Evolutionary conservation across 192 early-diverging fungal species (phyloP), one percentile per base, ranked within the genome.

Genomic region (Dimargaris xerosporica): DNA sequence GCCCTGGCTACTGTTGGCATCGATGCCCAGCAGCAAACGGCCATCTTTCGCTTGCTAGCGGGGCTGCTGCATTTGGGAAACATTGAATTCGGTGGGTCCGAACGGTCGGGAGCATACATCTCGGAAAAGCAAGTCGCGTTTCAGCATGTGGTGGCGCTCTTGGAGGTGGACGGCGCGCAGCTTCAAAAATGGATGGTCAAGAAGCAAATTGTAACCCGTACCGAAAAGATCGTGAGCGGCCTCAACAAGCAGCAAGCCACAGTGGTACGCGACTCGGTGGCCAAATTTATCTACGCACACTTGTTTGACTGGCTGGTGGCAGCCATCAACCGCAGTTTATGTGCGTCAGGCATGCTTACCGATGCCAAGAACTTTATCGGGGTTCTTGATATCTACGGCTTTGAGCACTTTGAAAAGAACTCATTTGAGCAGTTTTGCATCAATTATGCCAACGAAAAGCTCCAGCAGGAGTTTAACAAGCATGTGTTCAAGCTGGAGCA

Each of bases 401-500:
- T 99, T 71, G 96, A 99, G 72, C 93, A 97, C 68, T 99, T 99
- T 72, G 88, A 91, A 75, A 96, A 93, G 77, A 99, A 99, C 78
- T 96, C 93, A 25, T 99, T 99, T 65, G 96, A 99, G 77, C 96
- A 99, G 79, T 97, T 97, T 73, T 99, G 96, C 80, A 96, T 99
- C 65, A 89, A 91, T 68, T 91, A 89, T 67, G 87, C 93, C 65
- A 95, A 95, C 73, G 96, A 99, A 73, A 99, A 99, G 74, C 76
- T 99, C 61, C 96, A 99, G 73, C 94, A 97, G 75, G 88, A 96
- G 73, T 99, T 99, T 72, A 99, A 94, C 75, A 86, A 86, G 59
- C 96, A 97, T 70, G 93, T 97, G 12, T 99, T 99, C 80, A 94
- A 96, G 79, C 80, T 97, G 39, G 93, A 96, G 70, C 96, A 99